phyloP scores from a whole-genome alignment of 2,329 filamentous ascomycete species.

The Rutstroemia sydowiana region DNA sequence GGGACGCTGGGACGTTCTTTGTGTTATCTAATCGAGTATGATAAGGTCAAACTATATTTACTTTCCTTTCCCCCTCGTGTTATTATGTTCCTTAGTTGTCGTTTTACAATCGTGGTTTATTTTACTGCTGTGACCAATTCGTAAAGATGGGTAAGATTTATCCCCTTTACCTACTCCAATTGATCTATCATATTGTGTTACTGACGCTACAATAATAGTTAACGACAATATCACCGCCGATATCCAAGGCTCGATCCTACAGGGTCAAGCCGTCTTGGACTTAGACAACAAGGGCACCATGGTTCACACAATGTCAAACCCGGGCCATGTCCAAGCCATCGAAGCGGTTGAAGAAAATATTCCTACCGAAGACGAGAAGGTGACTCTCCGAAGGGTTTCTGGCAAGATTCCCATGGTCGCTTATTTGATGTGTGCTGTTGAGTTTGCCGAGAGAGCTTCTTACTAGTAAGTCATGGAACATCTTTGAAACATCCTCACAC shows the following conservation, averaged over 20 bases:
- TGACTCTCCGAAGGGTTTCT: constrained; percentile 54
- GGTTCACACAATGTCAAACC: constrained; percentile 4
- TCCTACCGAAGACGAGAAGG: constrained; percentile 51
- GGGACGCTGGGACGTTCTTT: background rate
- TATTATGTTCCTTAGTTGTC: background rate
- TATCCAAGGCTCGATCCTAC: constrained; percentile 7
- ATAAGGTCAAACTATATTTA: constrained; percentile 3
- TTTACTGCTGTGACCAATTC: constrained; percentile 1
- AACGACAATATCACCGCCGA: constrained; percentile 13
- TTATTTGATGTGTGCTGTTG: constrained; percentile 65
- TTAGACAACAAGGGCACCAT: constrained; percentile 16
- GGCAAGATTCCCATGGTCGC: constrained; percentile 57
- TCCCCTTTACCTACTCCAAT: background rate
- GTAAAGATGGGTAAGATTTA: constrained; percentile 9
- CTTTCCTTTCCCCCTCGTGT: constrained; percentile 5
- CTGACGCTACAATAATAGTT: background rate
- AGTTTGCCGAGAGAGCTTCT: constrained; percentile 69
- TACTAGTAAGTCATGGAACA: constrained; percentile 60
- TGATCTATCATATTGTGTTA: background rate
- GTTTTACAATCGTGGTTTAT: constrained; percentile 5
- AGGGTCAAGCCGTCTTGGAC: constrained; percentile 12
- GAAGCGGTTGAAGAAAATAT: constrained; percentile 8
- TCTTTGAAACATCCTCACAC: constrained; percentile 28
- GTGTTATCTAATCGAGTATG: no score
- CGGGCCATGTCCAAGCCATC: background rate